Evolutionary conservation across 1,139 yeast species (phyloP).

Genomic region (Geotrichum restrictum): DNA sequence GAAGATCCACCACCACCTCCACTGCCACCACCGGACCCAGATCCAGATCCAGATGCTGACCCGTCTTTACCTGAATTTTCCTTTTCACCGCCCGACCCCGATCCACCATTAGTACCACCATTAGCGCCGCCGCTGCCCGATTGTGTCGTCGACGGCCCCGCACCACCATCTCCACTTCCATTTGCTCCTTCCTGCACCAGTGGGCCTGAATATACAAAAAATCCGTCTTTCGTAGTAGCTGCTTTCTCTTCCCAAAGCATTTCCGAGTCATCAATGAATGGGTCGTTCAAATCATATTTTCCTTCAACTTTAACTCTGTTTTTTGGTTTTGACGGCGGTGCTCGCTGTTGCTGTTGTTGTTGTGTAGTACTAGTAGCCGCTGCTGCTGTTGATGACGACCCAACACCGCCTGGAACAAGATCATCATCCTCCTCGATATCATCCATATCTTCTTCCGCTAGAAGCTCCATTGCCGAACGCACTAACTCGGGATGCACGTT

Average conservation of each 20-base stretch:
- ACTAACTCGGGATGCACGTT: constrained; percentile 66
- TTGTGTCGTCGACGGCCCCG: constrained; percentile 33
- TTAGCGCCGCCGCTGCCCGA: constrained; percentile 19
- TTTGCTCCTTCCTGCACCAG: constrained; percentile 61
- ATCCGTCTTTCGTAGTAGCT: constrained; percentile 90
- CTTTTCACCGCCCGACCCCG: background rate
- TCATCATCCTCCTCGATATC: constrained; percentile 57
- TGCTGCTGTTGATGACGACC: constrained; percentile 38
- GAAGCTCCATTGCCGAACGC: constrained; percentile 54
- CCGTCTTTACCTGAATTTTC: constrained; percentile 16
- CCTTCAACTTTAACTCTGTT: constrained; percentile 48
- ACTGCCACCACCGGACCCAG: constrained; percentile 1
- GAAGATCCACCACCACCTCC: constrained; percentile 5
- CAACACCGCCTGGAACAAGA: constrained; percentile 49
- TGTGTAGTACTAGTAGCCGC: constrained; percentile 4
- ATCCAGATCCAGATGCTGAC: too few relatives aligned
- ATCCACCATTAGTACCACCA: constrained; percentile 3
- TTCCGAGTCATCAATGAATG: constrained; percentile 94
- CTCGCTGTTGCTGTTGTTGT: constrained; percentile 18
- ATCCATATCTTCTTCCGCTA: constrained; percentile 59
- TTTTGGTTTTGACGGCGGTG: constrained; percentile 16
- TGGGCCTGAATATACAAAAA: constrained; percentile 94
- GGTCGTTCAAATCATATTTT: constrained; percentile 88
- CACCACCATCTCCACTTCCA: background rate
- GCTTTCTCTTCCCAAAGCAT: constrained; percentile 89